Percentiles rank a stretch among this genome's conserved stretches.
phyloP scores from a whole-genome alignment of 192 early-diverging fungal genomes.

The Backusella luteola region DNA sequence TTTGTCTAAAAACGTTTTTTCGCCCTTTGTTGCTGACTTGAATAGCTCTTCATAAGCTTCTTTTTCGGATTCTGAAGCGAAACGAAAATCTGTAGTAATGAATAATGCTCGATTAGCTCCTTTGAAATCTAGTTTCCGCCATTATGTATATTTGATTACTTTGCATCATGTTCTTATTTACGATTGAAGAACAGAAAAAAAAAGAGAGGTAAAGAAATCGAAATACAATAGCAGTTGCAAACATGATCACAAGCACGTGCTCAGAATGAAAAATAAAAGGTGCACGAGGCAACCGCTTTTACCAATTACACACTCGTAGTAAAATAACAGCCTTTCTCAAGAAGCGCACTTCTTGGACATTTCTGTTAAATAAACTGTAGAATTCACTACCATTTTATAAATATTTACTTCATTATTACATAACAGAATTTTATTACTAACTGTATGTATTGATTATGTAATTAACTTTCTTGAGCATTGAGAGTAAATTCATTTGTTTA shows the following conservation, averaged over 20 bases:
- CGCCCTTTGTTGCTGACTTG: constrained; percentile 54
- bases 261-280: background rate
- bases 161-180: background rate
- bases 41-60: constrained; percentile 59
- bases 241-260: background rate
- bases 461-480: background rate
- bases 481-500: background rate
- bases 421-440: background rate
- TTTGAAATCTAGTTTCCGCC: background rate
- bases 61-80: constrained; percentile 41
- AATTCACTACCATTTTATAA: background rate
- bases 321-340: background rate
- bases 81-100: background rate
- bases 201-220: background rate
- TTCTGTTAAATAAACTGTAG: background rate
- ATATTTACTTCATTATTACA: background rate
- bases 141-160: background rate
- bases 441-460: too few relatives aligned
- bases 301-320: background rate
- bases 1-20: constrained; percentile 61
- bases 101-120: background rate
- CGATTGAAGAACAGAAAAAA: background rate
- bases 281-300: background rate
- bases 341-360: background rate
- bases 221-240: background rate